phyloP scores from a whole-genome alignment of 2,329 filamentous ascomycete species.

The Aspergillus transmontanensis region DNA sequence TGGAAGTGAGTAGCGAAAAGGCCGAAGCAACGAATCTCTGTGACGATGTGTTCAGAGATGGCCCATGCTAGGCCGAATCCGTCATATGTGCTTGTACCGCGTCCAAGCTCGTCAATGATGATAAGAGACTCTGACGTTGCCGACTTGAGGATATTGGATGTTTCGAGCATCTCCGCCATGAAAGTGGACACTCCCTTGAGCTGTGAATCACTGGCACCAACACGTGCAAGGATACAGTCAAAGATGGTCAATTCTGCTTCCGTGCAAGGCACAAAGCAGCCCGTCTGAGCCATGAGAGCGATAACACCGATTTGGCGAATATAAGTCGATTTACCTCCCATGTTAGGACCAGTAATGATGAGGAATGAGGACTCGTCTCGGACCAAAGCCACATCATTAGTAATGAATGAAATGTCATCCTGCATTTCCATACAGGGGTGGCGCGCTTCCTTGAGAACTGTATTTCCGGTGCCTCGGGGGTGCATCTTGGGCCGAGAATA shows the following conservation, averaged over 20 bases:
- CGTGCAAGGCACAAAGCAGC: conserved; percentile 91
- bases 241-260: conserved; percentile 94
- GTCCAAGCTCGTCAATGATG: conserved; percentile 96
- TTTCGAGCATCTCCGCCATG: conserved; percentile 99
- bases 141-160: conserved; percentile 95
- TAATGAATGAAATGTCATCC: conserved; percentile 97
- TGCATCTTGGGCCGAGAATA: conserved; percentile 93
- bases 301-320: conserved; percentile 97
- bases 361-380: conserved; percentile 84
- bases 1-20: conserved; percentile 99
- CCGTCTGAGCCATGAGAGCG: conserved; percentile 93
- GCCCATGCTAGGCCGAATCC: conserved; percentile 99
- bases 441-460: conserved; percentile 85
- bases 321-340: conserved; percentile 98
- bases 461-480: conserved; percentile 81
- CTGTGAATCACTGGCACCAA: conserved; percentile 93
- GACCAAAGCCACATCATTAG: conserved; percentile 85
- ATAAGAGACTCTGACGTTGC: conserved; percentile 94
- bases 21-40: conserved; percentile 89
- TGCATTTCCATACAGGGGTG: conserved; percentile 99
- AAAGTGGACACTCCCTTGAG: conserved; percentile 98
- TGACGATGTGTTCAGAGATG: conserved; percentile 95
- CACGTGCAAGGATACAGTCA: conserved; percentile 92
- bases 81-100: conserved; percentile 96
- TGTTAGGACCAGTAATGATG: conserved; percentile 97